Conservation (phyloP, 768 basidiomycete species). For the Phanerochaete carnosa region DNA sequence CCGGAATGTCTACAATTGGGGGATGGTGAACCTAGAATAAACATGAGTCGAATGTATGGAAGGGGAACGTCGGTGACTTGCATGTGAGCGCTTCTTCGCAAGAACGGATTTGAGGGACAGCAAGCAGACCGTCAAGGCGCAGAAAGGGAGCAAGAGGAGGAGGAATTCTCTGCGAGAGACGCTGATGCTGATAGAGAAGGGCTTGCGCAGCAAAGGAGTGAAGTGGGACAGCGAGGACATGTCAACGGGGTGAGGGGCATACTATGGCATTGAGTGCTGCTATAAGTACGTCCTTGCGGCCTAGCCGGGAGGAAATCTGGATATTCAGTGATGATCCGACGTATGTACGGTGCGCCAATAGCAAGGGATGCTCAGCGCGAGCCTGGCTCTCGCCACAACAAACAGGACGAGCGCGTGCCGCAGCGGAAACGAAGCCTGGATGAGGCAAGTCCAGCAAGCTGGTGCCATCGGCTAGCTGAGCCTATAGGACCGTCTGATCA, state of each 20-base stretch:
- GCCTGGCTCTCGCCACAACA: not conserved
- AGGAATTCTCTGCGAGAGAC: not conserved
- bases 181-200: not conserved
- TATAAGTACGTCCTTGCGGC: not conserved
- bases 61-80: not conserved
- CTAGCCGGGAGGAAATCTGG: not conserved
- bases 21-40: slow-evolving; percentile 2
- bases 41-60: not conserved
- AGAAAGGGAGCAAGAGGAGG: not conserved
- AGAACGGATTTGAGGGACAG: not conserved
- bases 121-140: not conserved
- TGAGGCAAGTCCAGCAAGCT: not conserved
- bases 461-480: not conserved
- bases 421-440: not conserved
- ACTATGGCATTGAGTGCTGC: not conserved
- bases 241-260: too few species aligned
- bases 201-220: too few species aligned
- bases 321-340: not conserved
- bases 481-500: not conserved
- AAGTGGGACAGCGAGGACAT: not conserved
- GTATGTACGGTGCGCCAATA: not conserved
- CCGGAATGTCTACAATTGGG: slow-evolving; percentile 16
- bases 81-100: not conserved
- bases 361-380: not conserved
- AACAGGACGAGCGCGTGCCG: not conserved